phyloP scores from a whole-genome alignment of 768 basidiomycete genomes.

The Lactarius indigo region DNA sequence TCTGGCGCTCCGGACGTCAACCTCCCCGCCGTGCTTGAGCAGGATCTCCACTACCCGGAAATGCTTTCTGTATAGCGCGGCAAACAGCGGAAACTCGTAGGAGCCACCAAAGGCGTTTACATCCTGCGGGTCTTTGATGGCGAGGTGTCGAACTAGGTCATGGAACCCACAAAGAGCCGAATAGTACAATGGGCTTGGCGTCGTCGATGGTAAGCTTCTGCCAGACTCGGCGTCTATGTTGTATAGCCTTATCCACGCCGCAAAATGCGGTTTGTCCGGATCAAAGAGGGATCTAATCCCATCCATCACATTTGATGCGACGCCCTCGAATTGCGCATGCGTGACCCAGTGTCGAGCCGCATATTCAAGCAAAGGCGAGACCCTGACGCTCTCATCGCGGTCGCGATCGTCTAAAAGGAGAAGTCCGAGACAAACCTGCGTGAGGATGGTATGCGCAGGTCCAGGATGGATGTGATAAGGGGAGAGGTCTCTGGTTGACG shows the following conservation, averaged over 20 bases:
- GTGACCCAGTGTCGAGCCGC: slow-evolving; percentile 1
- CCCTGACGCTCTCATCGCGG: neutral
- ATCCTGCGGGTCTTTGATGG: neutral
- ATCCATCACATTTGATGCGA: neutral
- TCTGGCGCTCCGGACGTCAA: too few species aligned
- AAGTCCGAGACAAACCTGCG: neutral
- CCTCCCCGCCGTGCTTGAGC: neutral
- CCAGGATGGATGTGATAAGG: neutral
- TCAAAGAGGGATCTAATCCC: neutral
- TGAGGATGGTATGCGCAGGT: neutral
- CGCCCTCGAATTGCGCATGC: neutral
- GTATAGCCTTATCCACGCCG: neutral
- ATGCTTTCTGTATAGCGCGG: neutral
- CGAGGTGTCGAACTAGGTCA: neutral
- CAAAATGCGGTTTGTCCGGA: neutral
- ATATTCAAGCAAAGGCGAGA: neutral
- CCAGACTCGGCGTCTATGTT: neutral
- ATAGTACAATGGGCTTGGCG: neutral
- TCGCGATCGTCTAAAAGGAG: neutral
- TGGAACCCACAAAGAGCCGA: neutral
- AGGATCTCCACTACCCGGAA: slow-evolving; percentile 1
- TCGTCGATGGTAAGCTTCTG: neutral
- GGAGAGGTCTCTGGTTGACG: neutral
- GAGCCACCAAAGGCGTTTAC: neutral
- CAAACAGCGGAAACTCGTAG: neutral